Conservation (phyloP, 495 filamentous ascomycete species). For the Melanomma pulvis-pyrius region DNA sequence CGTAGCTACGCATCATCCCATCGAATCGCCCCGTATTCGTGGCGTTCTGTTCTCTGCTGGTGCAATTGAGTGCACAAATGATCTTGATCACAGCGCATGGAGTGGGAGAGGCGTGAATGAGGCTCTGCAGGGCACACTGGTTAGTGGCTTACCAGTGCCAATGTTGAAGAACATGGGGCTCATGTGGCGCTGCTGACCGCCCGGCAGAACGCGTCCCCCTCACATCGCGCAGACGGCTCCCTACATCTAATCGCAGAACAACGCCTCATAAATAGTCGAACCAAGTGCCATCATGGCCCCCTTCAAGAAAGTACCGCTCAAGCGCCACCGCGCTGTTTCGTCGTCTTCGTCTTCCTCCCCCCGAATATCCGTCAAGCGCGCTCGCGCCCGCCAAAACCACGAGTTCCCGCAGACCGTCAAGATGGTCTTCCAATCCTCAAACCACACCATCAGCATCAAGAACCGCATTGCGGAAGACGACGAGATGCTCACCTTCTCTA, state of each 20-base stretch:
- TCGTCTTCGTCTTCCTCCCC: not conserved
- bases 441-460: not conserved
- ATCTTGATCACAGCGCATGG: not conserved
- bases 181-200: not conserved
- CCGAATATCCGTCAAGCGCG: not conserved
- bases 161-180: not conserved
- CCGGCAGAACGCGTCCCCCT: slow-evolving; percentile 1
- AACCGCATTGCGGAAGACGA: not conserved
- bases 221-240: not conserved
- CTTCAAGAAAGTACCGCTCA: too few species aligned
- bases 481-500: not conserved
- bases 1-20: slow-evolving; percentile 29
- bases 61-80: not conserved
- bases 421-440: not conserved
- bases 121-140: not conserved
- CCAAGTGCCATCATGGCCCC: not conserved
- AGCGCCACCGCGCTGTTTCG: not conserved
- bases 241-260: not conserved
- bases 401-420: slow-evolving; percentile 43
- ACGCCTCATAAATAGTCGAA: not conserved
- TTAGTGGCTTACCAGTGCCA: not conserved
- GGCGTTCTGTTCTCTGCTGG: not conserved
- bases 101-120: not conserved
- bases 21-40: not conserved
- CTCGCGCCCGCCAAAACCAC: slow-evolving; percentile 51